A percentile compares a stretch with the other conserved stretches of the same genome.
These are phyloP conservation scores for Rhododendron vialii DNA, from an alignment of 148 eudicot species.

Conservation along the genomic window DNA sequence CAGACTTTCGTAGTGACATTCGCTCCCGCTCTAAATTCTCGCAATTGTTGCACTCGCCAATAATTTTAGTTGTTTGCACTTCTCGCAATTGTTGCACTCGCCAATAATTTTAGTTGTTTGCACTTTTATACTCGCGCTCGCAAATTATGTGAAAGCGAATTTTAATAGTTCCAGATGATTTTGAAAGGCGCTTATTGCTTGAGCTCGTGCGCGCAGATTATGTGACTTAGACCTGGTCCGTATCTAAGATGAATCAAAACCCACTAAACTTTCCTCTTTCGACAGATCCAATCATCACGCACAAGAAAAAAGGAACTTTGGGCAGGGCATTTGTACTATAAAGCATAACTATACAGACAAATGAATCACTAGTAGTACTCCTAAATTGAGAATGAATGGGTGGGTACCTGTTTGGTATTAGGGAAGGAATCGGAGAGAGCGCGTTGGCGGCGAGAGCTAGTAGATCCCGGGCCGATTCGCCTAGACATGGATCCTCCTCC, in stretches of 20 bases:
- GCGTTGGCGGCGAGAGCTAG: constrained; percentile 59
- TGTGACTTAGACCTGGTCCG: not conserved
- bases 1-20: not conserved
- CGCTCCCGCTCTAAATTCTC: not conserved
- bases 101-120: no score
- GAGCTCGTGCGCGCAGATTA: no score
- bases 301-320: not conserved
- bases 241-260: not conserved
- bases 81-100: not conserved
- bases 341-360: not conserved
- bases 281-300: constrained; percentile 7
- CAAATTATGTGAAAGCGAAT: not conserved
- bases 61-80: not conserved
- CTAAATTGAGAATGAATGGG: no score
- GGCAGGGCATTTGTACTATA: not conserved
- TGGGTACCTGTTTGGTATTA: not conserved
- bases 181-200: not conserved
- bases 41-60: not conserved
- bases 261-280: not conserved
- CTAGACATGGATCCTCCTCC: constrained; percentile 68
- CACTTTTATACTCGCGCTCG: not conserved
- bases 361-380: not conserved
- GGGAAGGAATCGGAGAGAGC: constrained; percentile 46
- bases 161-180: no score
- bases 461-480: constrained; percentile 55